phyloP scores from a whole-genome alignment of 73 alveolate genomes.

The Tetrahymena borealis region DNA sequence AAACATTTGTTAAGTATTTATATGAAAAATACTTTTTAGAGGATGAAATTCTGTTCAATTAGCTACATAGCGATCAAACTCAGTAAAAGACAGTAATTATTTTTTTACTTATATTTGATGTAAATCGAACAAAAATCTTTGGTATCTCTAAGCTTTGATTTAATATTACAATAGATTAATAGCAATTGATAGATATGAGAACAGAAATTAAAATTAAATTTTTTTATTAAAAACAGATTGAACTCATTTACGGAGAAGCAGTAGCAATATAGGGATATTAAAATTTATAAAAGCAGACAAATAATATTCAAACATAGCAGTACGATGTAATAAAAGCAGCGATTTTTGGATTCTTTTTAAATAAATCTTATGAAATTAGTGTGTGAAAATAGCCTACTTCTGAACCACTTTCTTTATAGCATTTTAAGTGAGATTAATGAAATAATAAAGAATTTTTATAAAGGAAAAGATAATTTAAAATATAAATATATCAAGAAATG shows the following conservation, averaged over 20 bases:
- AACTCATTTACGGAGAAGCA: background rate
- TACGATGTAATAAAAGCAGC: background rate
- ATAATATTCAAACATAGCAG: background rate
- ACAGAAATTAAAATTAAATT: too few relatives aligned
- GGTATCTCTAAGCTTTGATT: too few relatives aligned
- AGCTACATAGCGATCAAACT: background rate
- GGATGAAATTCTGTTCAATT: background rate
- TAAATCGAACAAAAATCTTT: too few relatives aligned
- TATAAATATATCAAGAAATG: background rate
- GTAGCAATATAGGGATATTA: background rate
- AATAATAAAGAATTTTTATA: too few relatives aligned
- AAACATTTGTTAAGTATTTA: background rate
- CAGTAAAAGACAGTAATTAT: background rate
- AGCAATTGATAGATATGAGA: too few relatives aligned
- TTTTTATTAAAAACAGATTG: background rate
- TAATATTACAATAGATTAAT: too few relatives aligned
- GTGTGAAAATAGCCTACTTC: too few relatives aligned
- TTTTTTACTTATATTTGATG: too few relatives aligned
- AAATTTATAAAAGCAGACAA: background rate
- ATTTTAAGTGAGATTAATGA: too few relatives aligned
- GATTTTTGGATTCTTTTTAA: too few relatives aligned
- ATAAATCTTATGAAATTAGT: too few relatives aligned
- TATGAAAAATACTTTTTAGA: background rate
- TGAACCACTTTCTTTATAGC: too few relatives aligned
- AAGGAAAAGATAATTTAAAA: background rate